Evolutionary conservation across 2,329 filamentous ascomycete genomes (phyloP).

Genomic region (Colletotrichum costaricense): DNA sequence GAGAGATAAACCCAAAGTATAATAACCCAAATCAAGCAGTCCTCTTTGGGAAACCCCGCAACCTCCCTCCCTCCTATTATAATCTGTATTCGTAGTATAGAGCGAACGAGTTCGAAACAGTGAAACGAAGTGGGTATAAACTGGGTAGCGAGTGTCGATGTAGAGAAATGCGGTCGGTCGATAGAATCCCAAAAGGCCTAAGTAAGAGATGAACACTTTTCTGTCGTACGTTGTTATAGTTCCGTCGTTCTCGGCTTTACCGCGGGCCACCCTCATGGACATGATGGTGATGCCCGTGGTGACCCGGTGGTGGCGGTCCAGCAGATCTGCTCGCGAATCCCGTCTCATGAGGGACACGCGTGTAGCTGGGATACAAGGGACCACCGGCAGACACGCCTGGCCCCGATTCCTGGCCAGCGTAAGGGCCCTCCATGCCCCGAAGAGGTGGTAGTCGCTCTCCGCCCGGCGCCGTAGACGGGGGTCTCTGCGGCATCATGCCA

Average conservation of each 20-base stretch:
- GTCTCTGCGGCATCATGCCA: conserved; percentile 48
- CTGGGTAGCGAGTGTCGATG: conserved; percentile 18
- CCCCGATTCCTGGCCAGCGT: conserved; percentile 9
- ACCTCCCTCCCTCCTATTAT: conserved; percentile 20
- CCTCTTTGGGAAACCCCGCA: conserved; percentile 5
- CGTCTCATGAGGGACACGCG: conserved; percentile 35
- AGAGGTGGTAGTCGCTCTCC: conserved; percentile 61
- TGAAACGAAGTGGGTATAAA: conserved; percentile 31
- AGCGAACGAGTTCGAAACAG: conserved; percentile 11
- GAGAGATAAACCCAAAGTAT: not conserved
- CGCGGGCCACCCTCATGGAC: conserved; percentile 25
- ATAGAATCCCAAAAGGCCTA: not conserved
- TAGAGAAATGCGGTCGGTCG: not conserved
- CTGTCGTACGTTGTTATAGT: conserved; percentile 22
- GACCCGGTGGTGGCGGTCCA: conserved; percentile 14
- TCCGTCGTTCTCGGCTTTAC: not conserved
- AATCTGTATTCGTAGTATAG: conserved; percentile 24
- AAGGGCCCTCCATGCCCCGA: conserved; percentile 54
- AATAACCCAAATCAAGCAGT: conserved; percentile 14
- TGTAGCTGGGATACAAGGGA: conserved; percentile 32
- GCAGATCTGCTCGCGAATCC: conserved; percentile 33
- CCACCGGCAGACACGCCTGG: conserved; percentile 16
- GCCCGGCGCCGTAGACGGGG: conserved; percentile 50
- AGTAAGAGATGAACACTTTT: not conserved
- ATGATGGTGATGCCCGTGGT: conserved; percentile 22